Evolutionary conservation across 2,329 filamentous ascomycete genomes (phyloP), one percentile per base, ranked within the genome.

Genomic region (Fusarium dlaminii): DNA sequence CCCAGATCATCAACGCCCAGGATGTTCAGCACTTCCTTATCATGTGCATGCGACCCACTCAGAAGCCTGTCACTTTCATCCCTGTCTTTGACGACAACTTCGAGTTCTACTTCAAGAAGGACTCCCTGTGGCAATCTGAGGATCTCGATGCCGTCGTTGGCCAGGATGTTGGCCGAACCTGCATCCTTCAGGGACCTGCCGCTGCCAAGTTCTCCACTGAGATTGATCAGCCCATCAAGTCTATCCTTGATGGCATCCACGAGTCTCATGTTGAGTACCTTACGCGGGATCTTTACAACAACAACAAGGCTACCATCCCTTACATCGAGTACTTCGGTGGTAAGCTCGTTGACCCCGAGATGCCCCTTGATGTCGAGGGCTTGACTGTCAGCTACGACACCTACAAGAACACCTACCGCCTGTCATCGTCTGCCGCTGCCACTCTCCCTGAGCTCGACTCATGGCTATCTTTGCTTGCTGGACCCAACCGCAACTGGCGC

Each of bases 61-160:
- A 99, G 87, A 99, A 99, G 89, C 96, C 96, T 6, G 94, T 97
- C 34, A 96, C 96, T 2, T 99, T 99, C 81, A 95, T 99, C 36
- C 96, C 96, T 10, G 88, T 93, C n/a, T 88, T 99, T 29, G 96
- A 99, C 79, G 95, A 97, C 73, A 98, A 96, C 81, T 99, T 99
- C 76, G 96, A 99, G 82, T 98, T 97, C 85, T 99, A 94, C 87
- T 99, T 99, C 92, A 99, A 99, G 91, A 99, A 99, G 87, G 96
- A 99, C 83, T 99, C 96, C 4, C 89, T 99, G 13, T 99, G 96
- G 96, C 96, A 99, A 85, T 98, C 96, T 2, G 96, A 99, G 84
- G 96, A 99, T 80, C 88, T 99, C 17, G 96, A 97, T 79, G 96
- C 96, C 61, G 95, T 99, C 66, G 95, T 98, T 70, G 96, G 89